Conservation (phyloP, 768 basidiomycete species). For the Phanerochaete sordida region DNA sequence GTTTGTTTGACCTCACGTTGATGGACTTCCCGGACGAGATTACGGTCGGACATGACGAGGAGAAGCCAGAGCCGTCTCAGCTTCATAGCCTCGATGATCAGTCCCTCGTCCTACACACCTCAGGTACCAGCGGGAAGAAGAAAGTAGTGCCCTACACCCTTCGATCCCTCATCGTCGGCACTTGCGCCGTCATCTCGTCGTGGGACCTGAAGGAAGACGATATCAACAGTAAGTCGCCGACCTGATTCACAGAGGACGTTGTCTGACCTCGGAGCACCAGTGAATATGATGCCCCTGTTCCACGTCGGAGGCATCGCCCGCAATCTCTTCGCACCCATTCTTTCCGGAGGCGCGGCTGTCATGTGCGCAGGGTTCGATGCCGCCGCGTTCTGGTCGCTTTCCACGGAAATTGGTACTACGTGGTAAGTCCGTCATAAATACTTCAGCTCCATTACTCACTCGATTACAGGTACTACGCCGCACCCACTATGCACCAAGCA, state of each 20-base stretch:
- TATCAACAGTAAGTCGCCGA: slow-evolving; percentile 42
- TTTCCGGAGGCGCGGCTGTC: slow-evolving; percentile 52
- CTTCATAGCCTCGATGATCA: slow-evolving; percentile 40
- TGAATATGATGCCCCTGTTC: slow-evolving; percentile 45
- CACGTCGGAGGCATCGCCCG: slow-evolving; percentile 57
- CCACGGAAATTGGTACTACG: slow-evolving; percentile 36
- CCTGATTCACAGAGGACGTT: slow-evolving; percentile 35
- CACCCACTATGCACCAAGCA: slow-evolving; percentile 49
- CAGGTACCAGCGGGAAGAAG: slow-evolving; percentile 55
- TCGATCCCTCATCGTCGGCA: slow-evolving; percentile 39
- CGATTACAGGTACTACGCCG: slow-evolving; percentile 42
- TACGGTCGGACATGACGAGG: not conserved
- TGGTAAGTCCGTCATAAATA: slow-evolving; percentile 40
- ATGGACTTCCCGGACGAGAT: slow-evolving; percentile 20
- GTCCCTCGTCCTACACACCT: slow-evolving; percentile 56
- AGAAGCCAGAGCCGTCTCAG: slow-evolving; percentile 21
- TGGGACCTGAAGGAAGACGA: slow-evolving; percentile 37
- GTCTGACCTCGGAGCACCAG: slow-evolving; percentile 1
- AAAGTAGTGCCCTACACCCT: slow-evolving; percentile 44
- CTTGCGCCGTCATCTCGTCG: slow-evolving; percentile 40
- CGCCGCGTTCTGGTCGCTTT: slow-evolving; percentile 36
- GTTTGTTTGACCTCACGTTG: slow-evolving; percentile 14
- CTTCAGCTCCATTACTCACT: not conserved
- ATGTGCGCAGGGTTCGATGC: slow-evolving; percentile 55
- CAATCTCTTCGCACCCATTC: slow-evolving; percentile 53